A percentile compares a stretch with the other conserved stretches of the same genome.
phyloP scores from a whole-genome alignment of 2,329 filamentous ascomycete species.

The Myriangium duriaei region DNA sequence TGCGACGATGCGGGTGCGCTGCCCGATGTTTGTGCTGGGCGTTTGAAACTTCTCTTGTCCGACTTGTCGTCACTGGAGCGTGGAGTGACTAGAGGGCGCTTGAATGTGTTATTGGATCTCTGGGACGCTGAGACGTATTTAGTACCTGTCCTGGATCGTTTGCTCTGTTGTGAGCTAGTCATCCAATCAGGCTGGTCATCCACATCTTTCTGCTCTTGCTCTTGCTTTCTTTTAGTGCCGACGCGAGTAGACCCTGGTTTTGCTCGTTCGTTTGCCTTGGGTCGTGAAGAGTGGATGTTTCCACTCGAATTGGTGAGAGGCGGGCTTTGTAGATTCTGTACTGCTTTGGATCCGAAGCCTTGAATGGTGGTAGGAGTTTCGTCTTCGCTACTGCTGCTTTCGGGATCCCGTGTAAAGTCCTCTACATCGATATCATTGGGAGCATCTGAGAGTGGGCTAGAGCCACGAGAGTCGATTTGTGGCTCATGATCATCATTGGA shows the following conservation, averaged over 20 bases:
- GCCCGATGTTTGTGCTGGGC: not conserved
- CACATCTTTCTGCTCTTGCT: not conserved
- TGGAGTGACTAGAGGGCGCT: not conserved
- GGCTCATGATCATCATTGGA: conserved; percentile 4
- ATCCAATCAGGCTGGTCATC: conserved; percentile 5
- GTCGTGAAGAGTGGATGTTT: conserved; percentile 1
- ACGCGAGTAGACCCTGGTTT: not conserved
- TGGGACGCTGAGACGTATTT: conserved; percentile 7
- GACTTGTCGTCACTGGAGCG: not conserved
- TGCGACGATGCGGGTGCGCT: conserved; percentile 2
- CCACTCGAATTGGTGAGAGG: not conserved
- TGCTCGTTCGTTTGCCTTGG: not conserved
- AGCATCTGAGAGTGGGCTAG: conserved; percentile 1
- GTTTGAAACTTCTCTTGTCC: conserved; percentile 8
- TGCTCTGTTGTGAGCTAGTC: not conserved
- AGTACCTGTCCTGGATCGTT: conserved; percentile 1
- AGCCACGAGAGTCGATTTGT: not conserved
- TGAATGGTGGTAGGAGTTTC: not conserved
- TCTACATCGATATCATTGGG: conserved; percentile 5
- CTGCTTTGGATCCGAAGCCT: not conserved
- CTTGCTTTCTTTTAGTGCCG: conserved; percentile 3
- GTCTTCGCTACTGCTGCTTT: conserved; percentile 2
- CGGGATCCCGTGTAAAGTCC: conserved; percentile 1
- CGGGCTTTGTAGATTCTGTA: not conserved
- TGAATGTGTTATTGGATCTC: conserved; percentile 2